These are phyloP conservation scores for Candida andamanensis DNA, from an alignment of 805 yeast genomes.

Conservation along the genomic window DNA sequence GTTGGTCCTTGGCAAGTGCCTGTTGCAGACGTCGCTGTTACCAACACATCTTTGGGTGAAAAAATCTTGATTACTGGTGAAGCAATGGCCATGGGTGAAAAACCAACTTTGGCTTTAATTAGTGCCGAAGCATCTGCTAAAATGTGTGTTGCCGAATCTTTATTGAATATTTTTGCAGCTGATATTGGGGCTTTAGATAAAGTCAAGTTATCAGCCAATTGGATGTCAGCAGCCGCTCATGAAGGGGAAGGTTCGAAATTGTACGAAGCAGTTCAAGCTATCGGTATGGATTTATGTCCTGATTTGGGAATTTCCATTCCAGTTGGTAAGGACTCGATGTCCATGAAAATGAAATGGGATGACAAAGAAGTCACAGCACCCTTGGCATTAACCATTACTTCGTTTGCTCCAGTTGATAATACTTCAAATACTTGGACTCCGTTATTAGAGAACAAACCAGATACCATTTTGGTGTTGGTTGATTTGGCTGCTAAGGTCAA, in stretches of 20 bases:
- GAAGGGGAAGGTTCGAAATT: slow-evolving; percentile 92
- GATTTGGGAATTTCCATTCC: slow-evolving; percentile 88
- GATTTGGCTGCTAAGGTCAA: slow-evolving; percentile 58
- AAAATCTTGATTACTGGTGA: slow-evolving; percentile 78
- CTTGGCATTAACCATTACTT: slow-evolving; percentile 81
- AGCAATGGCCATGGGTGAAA: slow-evolving; percentile 96
- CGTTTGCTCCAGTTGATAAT: slow-evolving; percentile 81
- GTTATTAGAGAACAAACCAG: slow-evolving; percentile 50
- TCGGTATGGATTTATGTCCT: slow-evolving; percentile 92
- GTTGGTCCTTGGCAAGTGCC: slow-evolving; percentile 99
- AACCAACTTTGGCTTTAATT: slow-evolving; percentile 84
- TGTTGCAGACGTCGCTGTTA: slow-evolving; percentile 96
- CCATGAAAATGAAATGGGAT: slow-evolving; percentile 98
- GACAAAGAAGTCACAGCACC: slow-evolving; percentile 94
- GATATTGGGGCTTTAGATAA: slow-evolving; percentile 70
- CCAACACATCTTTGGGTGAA: slow-evolving; percentile 83
- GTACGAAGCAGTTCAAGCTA: slow-evolving; percentile 95
- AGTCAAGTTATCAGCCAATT: slow-evolving; percentile 89
- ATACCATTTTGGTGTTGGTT: slow-evolving; percentile 67
- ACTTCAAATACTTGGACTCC: slow-evolving; percentile 97
- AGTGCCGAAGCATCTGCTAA: slow-evolving; percentile 89
- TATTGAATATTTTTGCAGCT: slow-evolving; percentile 84
- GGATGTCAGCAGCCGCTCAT: slow-evolving; percentile 98
- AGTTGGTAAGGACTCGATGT: slow-evolving; percentile 98
- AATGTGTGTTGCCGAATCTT: slow-evolving; percentile 92